Conservation (phyloP, 805 yeast species). For the Candida andamanensis region DNA sequence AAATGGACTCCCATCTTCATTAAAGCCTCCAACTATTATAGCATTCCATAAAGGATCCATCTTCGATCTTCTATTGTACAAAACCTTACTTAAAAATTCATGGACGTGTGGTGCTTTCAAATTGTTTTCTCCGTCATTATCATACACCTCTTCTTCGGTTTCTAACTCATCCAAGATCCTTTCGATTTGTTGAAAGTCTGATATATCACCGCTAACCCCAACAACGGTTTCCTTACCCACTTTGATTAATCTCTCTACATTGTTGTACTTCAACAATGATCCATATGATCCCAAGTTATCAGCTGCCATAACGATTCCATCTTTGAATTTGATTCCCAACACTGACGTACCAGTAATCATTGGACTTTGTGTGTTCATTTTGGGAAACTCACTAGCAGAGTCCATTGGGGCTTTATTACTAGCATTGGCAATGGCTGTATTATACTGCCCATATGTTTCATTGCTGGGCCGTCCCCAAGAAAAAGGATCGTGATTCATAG, state of each 20-base stretch:
- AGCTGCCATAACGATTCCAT: constrained; percentile 92
- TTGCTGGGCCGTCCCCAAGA: constrained; percentile 94
- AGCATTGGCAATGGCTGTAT: constrained; percentile 67
- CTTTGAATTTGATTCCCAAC: constrained; percentile 80
- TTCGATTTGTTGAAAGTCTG: constrained; percentile 85
- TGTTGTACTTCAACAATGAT: constrained; percentile 78
- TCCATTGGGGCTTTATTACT: constrained; percentile 16
- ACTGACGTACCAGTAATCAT: constrained; percentile 96
- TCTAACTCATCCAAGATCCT: constrained; percentile 73
- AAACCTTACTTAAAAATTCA: constrained; percentile 76
- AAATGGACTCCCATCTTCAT: constrained; percentile 59
- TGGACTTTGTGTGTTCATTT: constrained; percentile 87
- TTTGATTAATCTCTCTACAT: constrained; percentile 76
- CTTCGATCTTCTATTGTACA: constrained; percentile 84
- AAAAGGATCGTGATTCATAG: constrained; percentile 92
- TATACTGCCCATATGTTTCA: constrained; percentile 76
- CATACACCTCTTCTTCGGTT: constrained; percentile 68
- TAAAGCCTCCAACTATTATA: constrained; percentile 82
- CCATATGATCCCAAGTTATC: constrained; percentile 93
- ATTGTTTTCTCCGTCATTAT: constrained; percentile 51
- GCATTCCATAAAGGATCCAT: constrained; percentile 98
- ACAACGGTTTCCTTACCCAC: constrained; percentile 87
- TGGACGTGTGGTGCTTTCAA: constrained; percentile 85
- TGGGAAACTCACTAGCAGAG: constrained; percentile 45
- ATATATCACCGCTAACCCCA: constrained; percentile 90